Percentiles rank a stretch among this genome's conserved stretches.
phyloP scores from a whole-genome alignment of 1,284 basidiomycete species.

The Sporisorium reilianum region DNA sequence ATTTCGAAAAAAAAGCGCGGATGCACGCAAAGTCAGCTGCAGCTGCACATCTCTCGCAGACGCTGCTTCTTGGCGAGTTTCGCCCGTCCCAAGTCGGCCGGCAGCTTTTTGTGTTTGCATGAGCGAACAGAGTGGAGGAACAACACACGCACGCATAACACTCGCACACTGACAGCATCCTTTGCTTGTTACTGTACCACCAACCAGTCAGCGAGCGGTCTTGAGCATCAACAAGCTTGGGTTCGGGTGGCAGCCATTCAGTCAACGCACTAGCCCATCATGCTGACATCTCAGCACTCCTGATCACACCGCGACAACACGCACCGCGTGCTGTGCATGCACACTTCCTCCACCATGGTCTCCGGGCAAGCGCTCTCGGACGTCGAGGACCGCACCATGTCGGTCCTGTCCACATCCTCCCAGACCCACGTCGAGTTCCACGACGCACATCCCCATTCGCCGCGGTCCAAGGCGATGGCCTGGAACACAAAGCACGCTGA shows the following conservation, averaged over 20 bases:
- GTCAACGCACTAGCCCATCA: neutral
- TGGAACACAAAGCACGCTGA: conserved; percentile 7
- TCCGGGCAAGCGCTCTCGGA: conserved; percentile 10
- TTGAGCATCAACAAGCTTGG: too few relatives aligned
- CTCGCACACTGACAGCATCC: too few relatives aligned
- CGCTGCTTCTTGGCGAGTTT: too few relatives aligned
- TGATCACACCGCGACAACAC: neutral
- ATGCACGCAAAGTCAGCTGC: too few relatives aligned
- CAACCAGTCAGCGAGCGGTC: neutral
- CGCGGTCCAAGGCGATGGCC: conserved; percentile 17
- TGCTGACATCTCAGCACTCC: neutral
- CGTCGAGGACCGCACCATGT: conserved; percentile 23
- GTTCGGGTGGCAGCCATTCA: neutral
- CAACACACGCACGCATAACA: neutral
- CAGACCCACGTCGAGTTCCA: conserved; percentile 35
- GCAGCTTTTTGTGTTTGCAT: too few relatives aligned
- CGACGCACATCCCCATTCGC: conserved; percentile 13
- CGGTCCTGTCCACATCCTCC: conserved; percentile 31
- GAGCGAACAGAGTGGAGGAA: neutral
- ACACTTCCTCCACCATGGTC: conserved; percentile 2
- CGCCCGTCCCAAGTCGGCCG: neutral
- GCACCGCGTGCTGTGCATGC: neutral
- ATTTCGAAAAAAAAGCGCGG: too few relatives aligned
- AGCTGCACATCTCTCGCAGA: too few relatives aligned
- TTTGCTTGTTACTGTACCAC: neutral